Evolutionary conservation across 495 filamentous ascomycete genomes (phyloP).

Genomic region (Penicillium coprophilum): DNA sequence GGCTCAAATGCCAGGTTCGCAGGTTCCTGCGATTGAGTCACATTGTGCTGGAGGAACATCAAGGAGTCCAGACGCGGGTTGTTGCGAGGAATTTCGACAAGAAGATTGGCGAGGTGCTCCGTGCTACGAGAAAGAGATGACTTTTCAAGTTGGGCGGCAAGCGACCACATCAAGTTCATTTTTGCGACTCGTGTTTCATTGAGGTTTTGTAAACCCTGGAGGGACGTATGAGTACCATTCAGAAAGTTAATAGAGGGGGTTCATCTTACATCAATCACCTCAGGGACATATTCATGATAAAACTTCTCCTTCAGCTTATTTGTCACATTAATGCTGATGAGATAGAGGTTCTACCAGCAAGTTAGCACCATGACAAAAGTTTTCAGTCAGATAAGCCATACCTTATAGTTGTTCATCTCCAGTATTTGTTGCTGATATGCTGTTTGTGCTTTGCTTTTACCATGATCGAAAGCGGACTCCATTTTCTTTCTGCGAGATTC

Average conservation of each 20-base stretch:
- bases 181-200: conserved; percentile 82
- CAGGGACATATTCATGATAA: conserved; percentile 94
- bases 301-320: conserved; percentile 97
- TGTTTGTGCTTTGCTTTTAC: conserved; percentile 78
- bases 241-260: too few relatives aligned
- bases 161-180: conserved; percentile 82
- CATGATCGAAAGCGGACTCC: conserved; percentile 82
- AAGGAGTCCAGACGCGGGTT: conserved; percentile 85
- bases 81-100: conserved; percentile 84
- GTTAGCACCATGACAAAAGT: not conserved
- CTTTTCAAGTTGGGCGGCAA: conserved; percentile 75
- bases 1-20: conserved; percentile 83
- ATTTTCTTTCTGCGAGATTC: conserved; percentile 93
- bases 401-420: conserved; percentile 96
- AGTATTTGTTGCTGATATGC: conserved; percentile 84
- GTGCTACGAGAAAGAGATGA: conserved; percentile 67
- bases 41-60: conserved; percentile 96
- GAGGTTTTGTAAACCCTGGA: conserved; percentile 77
- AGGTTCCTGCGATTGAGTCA: conserved; percentile 76
- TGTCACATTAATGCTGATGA: conserved; percentile 91
- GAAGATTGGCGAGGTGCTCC: conserved; percentile 65
- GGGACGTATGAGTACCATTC: not conserved
- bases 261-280: conserved; percentile 77
- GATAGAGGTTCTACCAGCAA: conserved; percentile 73
- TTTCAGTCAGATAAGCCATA: conserved; percentile 18